A percentile compares a stretch with the other conserved stretches of the same genome.
phyloP scores from a whole-genome alignment of 2,329 filamentous ascomycete species.

The Trichoderma sp. region DNA sequence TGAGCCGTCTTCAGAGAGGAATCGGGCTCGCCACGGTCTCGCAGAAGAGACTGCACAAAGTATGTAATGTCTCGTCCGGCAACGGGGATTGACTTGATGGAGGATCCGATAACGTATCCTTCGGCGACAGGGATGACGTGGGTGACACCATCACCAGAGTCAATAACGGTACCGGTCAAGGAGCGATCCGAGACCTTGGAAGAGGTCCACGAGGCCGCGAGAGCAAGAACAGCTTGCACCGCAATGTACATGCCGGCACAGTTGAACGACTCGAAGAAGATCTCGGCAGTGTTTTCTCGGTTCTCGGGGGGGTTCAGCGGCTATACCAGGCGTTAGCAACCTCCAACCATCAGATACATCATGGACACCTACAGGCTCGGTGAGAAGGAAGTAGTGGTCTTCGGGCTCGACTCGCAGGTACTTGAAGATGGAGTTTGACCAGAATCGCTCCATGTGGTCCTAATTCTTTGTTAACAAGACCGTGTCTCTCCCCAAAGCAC shows the following conservation, averaged over 20 bases:
- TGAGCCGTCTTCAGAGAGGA: slow-evolving; percentile 97
- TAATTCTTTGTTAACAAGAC: slow-evolving; percentile 43
- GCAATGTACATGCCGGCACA: slow-evolving; percentile 98
- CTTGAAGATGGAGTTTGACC: slow-evolving; percentile 99
- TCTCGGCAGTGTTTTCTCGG: slow-evolving; percentile 97
- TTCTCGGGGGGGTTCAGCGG: slow-evolving; percentile 98
- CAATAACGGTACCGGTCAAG: slow-evolving; percentile 94
- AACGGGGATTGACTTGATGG: slow-evolving; percentile 98
- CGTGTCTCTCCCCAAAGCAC: background rate
- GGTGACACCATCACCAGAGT: slow-evolving; percentile 97
- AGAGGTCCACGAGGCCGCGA: slow-evolving; percentile 97
- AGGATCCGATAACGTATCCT: slow-evolving; percentile 97
- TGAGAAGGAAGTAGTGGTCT: slow-evolving; percentile 97
- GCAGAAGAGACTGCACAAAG: slow-evolving; percentile 93
- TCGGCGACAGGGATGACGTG: slow-evolving; percentile 98
- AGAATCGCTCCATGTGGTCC: slow-evolving; percentile 99
- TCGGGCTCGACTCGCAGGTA: slow-evolving; percentile 97
- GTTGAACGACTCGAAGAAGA: slow-evolving; percentile 99
- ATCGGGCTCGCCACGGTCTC: slow-evolving; percentile 94
- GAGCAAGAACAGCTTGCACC: slow-evolving; percentile 92
- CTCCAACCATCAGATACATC: background rate
- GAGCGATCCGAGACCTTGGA: slow-evolving; percentile 97
- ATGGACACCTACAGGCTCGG: slow-evolving; percentile 74
- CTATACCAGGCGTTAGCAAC: slow-evolving; percentile 45
- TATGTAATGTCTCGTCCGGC: slow-evolving; percentile 98